Conservation (phyloP, 257 asterid species). For the Solanum chmielewskii region DNA sequence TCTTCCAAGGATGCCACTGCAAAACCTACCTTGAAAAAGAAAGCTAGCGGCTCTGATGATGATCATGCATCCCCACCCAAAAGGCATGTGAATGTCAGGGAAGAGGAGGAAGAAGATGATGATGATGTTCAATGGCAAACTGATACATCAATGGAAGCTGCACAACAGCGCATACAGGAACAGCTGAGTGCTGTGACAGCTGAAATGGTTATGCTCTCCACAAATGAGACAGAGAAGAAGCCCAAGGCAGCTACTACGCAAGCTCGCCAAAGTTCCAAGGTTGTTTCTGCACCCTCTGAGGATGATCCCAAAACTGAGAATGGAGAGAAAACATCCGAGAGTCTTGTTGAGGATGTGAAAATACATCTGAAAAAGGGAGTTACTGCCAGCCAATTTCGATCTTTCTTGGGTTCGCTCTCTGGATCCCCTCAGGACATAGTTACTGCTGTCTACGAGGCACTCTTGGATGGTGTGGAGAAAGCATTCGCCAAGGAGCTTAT, state of each 20-base stretch:
- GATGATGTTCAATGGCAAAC: slow-evolving; percentile 21
- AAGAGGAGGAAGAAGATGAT: slow-evolving; percentile 4
- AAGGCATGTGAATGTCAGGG: background rate
- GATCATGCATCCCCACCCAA: slow-evolving; percentile 6
- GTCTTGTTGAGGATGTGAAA: slow-evolving; percentile 5
- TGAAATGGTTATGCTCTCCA: slow-evolving; percentile 20
- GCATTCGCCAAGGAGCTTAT: slow-evolving; percentile 11
- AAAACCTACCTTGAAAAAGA: slow-evolving; percentile 16
- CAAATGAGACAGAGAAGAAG: slow-evolving; percentile 1
- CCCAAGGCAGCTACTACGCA: background rate
- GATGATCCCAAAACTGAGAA: background rate
- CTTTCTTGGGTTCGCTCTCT: background rate
- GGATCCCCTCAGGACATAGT: slow-evolving; percentile 8
- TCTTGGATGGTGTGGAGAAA: slow-evolving; percentile 11
- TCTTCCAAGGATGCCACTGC: slow-evolving; percentile 17
- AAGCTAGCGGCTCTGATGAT: slow-evolving; percentile 11
- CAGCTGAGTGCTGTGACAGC: slow-evolving; percentile 16
- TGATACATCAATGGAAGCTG: slow-evolving; percentile 19
- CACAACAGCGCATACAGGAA: slow-evolving; percentile 12
- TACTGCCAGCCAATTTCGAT: background rate
- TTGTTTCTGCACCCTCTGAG: background rate
- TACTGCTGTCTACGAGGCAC: slow-evolving; percentile 13
- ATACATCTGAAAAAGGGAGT: slow-evolving; percentile 6
- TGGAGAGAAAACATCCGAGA: background rate
- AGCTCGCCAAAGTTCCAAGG: background rate